phyloP scores from a whole-genome alignment of 768 basidiomycete genomes.

The Tylopilus sp. region DNA sequence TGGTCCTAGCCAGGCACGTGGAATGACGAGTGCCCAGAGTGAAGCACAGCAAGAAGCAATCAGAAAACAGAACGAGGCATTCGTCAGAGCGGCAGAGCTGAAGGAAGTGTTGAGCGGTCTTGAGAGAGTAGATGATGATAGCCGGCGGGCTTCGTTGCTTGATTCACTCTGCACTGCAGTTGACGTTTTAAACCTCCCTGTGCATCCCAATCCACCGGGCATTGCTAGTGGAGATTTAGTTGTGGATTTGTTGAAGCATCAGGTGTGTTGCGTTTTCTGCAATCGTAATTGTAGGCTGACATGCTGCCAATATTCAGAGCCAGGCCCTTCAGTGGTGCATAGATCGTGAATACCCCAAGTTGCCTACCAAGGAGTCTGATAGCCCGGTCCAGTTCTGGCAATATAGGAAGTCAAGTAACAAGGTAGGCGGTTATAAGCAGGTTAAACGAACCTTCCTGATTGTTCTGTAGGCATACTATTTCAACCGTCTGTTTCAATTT shows the following conservation, averaged over 20 bases:
- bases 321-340: constrained; percentile 89
- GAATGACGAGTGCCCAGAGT: constrained; percentile 15
- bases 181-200: constrained; percentile 70
- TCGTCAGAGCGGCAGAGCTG: constrained; percentile 64
- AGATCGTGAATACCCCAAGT: constrained; percentile 68
- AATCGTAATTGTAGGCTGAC: background rate
- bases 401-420: constrained; percentile 48
- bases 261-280: constrained; percentile 41
- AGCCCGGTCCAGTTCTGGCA: constrained; percentile 91
- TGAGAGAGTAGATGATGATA: constrained; percentile 77
- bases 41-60: constrained; percentile 35
- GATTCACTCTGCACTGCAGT: constrained; percentile 65
- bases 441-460: background rate
- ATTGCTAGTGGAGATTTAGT: constrained; percentile 59
- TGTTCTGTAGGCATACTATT: constrained; percentile 52
- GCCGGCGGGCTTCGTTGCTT: constrained; percentile 63
- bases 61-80: constrained; percentile 38
- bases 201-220: constrained; percentile 71
- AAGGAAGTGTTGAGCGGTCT: constrained; percentile 58
- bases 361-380: constrained; percentile 66
- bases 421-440: constrained; percentile 39
- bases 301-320: constrained; percentile 40
- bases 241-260: constrained; percentile 78
- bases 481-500: constrained; percentile 51
- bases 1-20: constrained; percentile 17